Base-by-base conservation (phyloP, 2,329 filamentous ascomycete species). In the Microdochium nivale region DNA sequence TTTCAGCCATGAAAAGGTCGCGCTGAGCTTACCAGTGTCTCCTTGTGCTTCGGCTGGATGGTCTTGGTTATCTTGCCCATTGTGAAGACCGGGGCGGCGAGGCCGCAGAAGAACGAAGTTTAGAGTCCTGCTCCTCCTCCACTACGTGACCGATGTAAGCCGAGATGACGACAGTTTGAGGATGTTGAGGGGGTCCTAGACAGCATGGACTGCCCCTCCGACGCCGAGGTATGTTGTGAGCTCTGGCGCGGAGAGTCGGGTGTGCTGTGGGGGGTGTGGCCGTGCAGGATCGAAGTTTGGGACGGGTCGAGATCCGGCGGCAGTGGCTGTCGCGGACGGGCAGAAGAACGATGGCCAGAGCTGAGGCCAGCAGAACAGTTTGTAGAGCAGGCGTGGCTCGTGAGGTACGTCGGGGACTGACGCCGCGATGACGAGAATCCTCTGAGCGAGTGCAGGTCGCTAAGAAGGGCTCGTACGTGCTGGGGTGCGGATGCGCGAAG, bases 21-120 rank as follows among this genome's bases (percentile, higher is more conserved):
- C 30, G 52, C 48, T 52, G 27, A 54, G 67, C 78, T 68, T 72
- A 86, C 83, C 76, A 84, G 63, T 27, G 80, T 84, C 70, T 86
- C 83, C 70, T 75, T 77, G 66, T 86, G 83, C 72, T 85, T 86
- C 54, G 75, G 65, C 70, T 84, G 81, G 72, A 85, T 81, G 59
- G 75, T 71, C 72, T 86, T 86, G 53, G 77, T 81, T 63, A 86
- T 86, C 71, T 81, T 84, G 65, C 79, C 83, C 83, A 86, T 86
- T 62, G 60, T 82, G 75, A 74, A 69, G 65, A 65, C 66, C 64
- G 67, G 67, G 67, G 80, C 80, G 80, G 81, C 78, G 71, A 68
- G 69, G 79, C 80, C 79, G 79, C 80, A 63, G 65, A 64, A 44
- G n/a, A 62, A 56, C 50, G 63, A 62, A 62, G 63, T 65, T 62